These are phyloP conservation scores for Tetragonia tetragonoides DNA, from an alignment of 148 eudicot genomes.

Conservation along the genomic window DNA sequence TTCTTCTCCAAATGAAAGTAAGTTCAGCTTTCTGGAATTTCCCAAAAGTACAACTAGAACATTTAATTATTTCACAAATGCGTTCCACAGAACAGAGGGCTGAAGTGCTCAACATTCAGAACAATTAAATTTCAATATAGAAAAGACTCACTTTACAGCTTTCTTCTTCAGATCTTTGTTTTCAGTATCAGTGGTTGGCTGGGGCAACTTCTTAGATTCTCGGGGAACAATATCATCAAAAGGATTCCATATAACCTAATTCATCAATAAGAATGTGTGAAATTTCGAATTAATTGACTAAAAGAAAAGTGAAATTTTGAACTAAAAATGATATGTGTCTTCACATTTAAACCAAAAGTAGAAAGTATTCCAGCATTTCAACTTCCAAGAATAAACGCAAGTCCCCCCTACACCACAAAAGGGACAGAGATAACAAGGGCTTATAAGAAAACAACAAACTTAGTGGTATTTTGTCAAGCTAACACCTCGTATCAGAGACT, in stretches of 20 bases:
- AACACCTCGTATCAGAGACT: background rate
- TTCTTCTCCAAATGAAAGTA: slow-evolving; percentile 98
- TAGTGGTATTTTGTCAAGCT: background rate
- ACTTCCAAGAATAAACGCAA: background rate
- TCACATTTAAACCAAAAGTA: background rate
- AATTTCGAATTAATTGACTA: background rate
- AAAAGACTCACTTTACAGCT: slow-evolving; percentile 69
- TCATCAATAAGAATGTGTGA: slow-evolving; percentile 19
- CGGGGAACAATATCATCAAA: slow-evolving; percentile 94
- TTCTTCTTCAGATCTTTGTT: slow-evolving; percentile 66
- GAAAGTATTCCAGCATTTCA: background rate
- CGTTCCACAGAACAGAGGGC: background rate
- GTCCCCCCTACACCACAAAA: background rate
- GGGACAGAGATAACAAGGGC: background rate
- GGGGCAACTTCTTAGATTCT: slow-evolving; percentile 40
- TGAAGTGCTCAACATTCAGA: background rate
- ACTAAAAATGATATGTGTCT: background rate
- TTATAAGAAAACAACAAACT: background rate
- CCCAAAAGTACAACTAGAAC: slow-evolving; percentile 10
- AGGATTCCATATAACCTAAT: slow-evolving; percentile 92
- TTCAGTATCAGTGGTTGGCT: slow-evolving; percentile 33
- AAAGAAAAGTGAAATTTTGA: too few relatives aligned
- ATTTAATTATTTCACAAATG: background rate
- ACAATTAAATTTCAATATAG: background rate
- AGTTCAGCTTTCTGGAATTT: slow-evolving; percentile 68